Conservation (phyloP, 2,329 filamentous ascomycete species). For the Colletotrichum destructivum region DNA sequence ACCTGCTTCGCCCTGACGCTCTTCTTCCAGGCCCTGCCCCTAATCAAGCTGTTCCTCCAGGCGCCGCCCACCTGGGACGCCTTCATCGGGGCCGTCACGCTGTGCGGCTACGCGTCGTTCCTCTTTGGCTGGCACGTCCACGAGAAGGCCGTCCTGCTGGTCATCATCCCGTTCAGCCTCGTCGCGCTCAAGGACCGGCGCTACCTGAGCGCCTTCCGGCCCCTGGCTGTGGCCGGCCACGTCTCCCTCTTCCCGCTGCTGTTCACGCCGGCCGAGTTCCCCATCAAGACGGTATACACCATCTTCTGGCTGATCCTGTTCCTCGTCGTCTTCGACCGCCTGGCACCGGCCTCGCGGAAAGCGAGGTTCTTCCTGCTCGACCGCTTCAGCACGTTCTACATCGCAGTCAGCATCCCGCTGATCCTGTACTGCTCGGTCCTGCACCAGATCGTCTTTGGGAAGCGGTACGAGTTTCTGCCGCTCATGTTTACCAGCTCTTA, state of each 20-base stretch:
- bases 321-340: slow-evolving; percentile 86
- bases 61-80: slow-evolving; percentile 82
- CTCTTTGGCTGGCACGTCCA: slow-evolving; percentile 99
- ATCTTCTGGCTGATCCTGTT: slow-evolving; percentile 92
- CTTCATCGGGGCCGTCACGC: slow-evolving; percentile 89
- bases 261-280: slow-evolving; percentile 93
- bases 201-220: slow-evolving; percentile 91
- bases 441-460: slow-evolving; percentile 87
- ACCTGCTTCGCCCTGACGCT: slow-evolving; percentile 88
- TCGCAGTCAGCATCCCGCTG: slow-evolving; percentile 88
- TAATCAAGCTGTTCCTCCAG: slow-evolving; percentile 84
- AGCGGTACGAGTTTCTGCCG: slow-evolving; percentile 89
- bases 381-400: slow-evolving; percentile 90
- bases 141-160: slow-evolving; percentile 94
- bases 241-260: slow-evolving; percentile 95
- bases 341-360: slow-evolving; percentile 86
- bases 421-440: slow-evolving; percentile 90
- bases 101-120: slow-evolving; percentile 97
- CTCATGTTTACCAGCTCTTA: slow-evolving; percentile 98
- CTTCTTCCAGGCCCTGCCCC: slow-evolving; percentile 82
- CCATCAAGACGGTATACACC: slow-evolving; percentile 94
- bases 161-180: slow-evolving; percentile 95
- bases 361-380: slow-evolving; percentile 92
- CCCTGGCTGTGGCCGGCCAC: slow-evolving; percentile 92
- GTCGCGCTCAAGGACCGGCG: slow-evolving; percentile 91